These are phyloP conservation scores for Ophiostoma sp. DNA, from an alignment of 2,329 filamentous ascomycete genomes.

Conservation along the genomic window DNA sequence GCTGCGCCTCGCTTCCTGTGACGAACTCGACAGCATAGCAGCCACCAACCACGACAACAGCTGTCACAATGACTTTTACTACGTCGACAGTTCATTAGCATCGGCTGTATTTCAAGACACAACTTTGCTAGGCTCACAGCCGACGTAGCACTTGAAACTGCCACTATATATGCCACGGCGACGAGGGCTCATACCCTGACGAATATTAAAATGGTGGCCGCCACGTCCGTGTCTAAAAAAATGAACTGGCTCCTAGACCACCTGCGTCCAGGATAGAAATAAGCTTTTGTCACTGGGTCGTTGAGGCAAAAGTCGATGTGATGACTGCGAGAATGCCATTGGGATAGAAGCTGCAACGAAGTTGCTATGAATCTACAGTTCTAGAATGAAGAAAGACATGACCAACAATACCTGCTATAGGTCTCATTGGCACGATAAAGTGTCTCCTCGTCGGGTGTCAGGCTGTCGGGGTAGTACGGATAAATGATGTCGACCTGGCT, in stretches of 20 bases:
- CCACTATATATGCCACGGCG: neutral
- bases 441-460: neutral
- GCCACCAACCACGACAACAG: neutral
- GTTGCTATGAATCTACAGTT: too few species aligned
- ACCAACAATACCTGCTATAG: neutral
- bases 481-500: neutral
- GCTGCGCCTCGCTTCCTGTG: too few species aligned
- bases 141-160: neutral
- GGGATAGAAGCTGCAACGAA: too few species aligned
- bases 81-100: neutral
- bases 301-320: too few species aligned
- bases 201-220: neutral
- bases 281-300: too few species aligned
- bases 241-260: too few species aligned
- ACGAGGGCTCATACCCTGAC: neutral
- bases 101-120: neutral
- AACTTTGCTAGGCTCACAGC: neutral
- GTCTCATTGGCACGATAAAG: neutral
- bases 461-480: neutral
- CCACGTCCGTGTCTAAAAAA: neutral
- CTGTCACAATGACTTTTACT: neutral
- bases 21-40: too few species aligned
- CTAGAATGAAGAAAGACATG: too few species aligned
- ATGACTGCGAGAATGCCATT: too few species aligned
- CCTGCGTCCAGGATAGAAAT: too few species aligned